These are phyloP conservation scores for Fraxinus latifolia DNA, from an alignment of 305 asterid genomes.

Conservation along the genomic window DNA sequence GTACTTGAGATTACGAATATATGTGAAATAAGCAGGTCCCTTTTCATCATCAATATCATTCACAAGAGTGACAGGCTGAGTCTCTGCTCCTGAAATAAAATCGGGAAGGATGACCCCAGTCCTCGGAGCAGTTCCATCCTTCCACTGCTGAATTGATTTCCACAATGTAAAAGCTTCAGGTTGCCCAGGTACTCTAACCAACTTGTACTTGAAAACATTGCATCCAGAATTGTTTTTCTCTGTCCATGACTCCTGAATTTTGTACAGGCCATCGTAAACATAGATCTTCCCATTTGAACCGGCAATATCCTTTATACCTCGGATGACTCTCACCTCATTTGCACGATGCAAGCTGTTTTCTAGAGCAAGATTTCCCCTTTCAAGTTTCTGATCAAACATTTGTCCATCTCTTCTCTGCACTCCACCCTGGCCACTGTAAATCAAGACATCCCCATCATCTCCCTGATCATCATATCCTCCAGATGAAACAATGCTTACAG, in stretches of 20 bases:
- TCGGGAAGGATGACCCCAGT: conserved; percentile 71
- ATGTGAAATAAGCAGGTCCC: conserved; percentile 81
- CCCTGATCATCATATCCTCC: conserved; percentile 91
- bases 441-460: conserved; percentile 50
- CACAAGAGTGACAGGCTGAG: conserved; percentile 70
- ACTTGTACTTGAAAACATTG: conserved; percentile 48
- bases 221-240: conserved; percentile 50
- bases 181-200: conserved; percentile 71
- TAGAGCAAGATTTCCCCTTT: conserved; percentile 59
- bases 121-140: conserved; percentile 51
- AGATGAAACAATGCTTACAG: conserved; percentile 84
- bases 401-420: conserved; percentile 49
- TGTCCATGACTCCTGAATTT: conserved; percentile 47
- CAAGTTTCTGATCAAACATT: conserved; percentile 59
- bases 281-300: conserved; percentile 62
- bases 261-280: conserved; percentile 61
- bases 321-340: conserved; percentile 53
- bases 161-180: conserved; percentile 70
- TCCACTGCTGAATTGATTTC: conserved; percentile 87
- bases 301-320: conserved; percentile 59
- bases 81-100: conserved; percentile 70
- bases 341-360: conserved; percentile 55
- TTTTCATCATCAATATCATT: conserved; percentile 80
- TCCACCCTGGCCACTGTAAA: conserved; percentile 60
- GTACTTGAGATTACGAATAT: conserved; percentile 55